Evolutionary conservation across 371 early-diverging fungal genomes (phyloP).

Genomic region (Entomophthora muscae): DNA sequence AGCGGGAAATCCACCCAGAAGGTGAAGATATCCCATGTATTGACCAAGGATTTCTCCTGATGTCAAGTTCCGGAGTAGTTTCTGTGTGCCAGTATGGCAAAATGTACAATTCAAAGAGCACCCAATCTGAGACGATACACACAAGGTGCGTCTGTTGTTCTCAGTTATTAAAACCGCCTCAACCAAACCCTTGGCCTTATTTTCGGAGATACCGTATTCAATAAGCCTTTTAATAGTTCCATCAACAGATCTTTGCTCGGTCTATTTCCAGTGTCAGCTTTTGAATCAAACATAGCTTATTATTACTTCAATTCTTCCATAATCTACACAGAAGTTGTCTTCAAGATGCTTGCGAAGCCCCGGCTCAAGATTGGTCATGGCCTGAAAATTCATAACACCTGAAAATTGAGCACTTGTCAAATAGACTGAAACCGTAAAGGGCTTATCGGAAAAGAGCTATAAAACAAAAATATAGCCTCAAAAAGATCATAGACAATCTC

Average conservation of each 20-base stretch:
- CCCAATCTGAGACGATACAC: constrained; percentile 79
- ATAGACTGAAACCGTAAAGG: neutral
- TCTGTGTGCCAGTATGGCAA: constrained; percentile 87
- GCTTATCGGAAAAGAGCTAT: neutral
- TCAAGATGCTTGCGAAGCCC: constrained; percentile 25
- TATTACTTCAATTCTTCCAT: constrained; percentile 37
- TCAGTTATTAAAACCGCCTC: constrained; percentile 58
- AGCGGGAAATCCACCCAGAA: constrained; percentile 30
- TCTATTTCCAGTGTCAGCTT: neutral
- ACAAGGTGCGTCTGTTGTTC: constrained; percentile 51
- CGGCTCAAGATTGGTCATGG: constrained; percentile 44
- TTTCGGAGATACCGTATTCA: constrained; percentile 19
- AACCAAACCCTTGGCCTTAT: constrained; percentile 32
- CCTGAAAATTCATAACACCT: constrained; percentile 30
- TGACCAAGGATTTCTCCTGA: constrained; percentile 77
- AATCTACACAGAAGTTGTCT: constrained; percentile 27
- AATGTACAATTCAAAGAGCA: constrained; percentile 76
- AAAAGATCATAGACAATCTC: neutral
- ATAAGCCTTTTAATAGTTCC: constrained; percentile 38
- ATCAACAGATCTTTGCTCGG: constrained; percentile 20
- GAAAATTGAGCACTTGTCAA: neutral
- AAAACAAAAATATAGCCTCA: neutral
- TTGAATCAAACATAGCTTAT: neutral
- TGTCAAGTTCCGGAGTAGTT: constrained; percentile 53
- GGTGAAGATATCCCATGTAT: constrained; percentile 50